Evolutionary conservation across 768 basidiomycete genomes (phyloP).

Genomic region (Sporobolomyces pararoseus): DNA sequence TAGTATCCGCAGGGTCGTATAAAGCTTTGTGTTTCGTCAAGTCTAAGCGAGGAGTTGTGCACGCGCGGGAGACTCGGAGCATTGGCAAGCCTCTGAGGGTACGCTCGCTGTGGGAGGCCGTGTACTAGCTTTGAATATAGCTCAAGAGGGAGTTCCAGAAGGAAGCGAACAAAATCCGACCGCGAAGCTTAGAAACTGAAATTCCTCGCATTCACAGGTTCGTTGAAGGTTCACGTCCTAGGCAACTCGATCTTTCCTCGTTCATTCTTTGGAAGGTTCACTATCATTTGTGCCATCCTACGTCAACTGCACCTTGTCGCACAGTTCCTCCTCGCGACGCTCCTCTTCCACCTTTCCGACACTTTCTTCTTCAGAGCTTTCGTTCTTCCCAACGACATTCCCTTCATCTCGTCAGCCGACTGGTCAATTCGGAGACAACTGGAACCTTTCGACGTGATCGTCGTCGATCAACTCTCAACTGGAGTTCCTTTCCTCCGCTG

Average conservation of each 20-base stretch:
- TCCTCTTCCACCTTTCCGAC: constrained; percentile 41
- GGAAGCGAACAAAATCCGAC: too few species aligned
- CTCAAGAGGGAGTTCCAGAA: too few species aligned
- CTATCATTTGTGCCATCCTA: constrained; percentile 81
- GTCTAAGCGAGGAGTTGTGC: too few species aligned
- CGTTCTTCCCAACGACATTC: constrained; percentile 17
- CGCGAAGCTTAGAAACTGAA: too few species aligned
- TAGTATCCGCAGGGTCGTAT: too few species aligned
- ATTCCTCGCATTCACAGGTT: constrained; percentile 57
- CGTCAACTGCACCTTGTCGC: constrained; percentile 77
- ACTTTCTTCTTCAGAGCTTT: constrained; percentile 38
- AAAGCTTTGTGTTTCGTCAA: too few species aligned
- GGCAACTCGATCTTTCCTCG: constrained; percentile 74
- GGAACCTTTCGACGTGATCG: constrained; percentile 65
- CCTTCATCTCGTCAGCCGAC: constrained; percentile 33
- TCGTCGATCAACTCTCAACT: constrained; percentile 92
- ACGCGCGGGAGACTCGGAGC: too few species aligned
- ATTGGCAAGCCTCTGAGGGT: too few species aligned
- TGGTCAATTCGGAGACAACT: constrained; percentile 34
- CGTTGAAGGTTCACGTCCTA: constrained; percentile 66
- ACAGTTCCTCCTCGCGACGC: constrained; percentile 56
- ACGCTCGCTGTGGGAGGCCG: too few species aligned
- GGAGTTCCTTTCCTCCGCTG: constrained; percentile 76
- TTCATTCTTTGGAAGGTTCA: constrained; percentile 71
- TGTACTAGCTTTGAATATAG: too few species aligned